Evolutionary conservation across 2,329 filamentous ascomycete genomes (phyloP), one percentile per base, ranked within the genome.

Genomic region (Fusarium coffeatum): DNA sequence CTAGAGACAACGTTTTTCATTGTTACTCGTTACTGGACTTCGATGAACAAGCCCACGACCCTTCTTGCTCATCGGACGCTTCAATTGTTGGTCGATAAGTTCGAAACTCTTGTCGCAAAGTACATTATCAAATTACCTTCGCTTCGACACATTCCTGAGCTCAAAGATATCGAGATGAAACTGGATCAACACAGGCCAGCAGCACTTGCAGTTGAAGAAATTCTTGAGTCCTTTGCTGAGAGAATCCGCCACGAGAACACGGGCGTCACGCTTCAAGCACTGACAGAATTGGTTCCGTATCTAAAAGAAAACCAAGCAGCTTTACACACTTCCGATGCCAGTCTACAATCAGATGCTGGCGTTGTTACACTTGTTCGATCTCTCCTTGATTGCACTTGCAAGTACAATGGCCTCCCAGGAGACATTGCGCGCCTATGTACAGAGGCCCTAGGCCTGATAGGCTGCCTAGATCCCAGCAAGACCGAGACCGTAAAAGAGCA

Each of bases 1-100:
- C 83, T 98, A 11, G 94, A 97, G 76, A 94, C 95, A 61, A 97
- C 94, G 0, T 93, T 98, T 71, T 94, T 94, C 55, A 88, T 97
- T 42, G 89, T 98, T 50, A 90, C 92, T 25, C 90, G 91, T 71
- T 91, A 96, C 75, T 99, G 96, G 96, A 70, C 79, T 7, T 77
- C 74, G 2, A 90, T 98, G 59, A 88, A 90, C 23, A 82, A 85
- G 6, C 78, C 83, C 5, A 90, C 90, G 3, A 88, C 87, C 66
- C 75, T 85, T 6, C 83, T 85, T 57, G 91, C 90, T 5, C 84
- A 88, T 63, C 81, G 86, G 18, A 84, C 94, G 68, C 83, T 98
- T 25, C 81, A 84, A 13, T 85, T 86, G 59, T 83, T 97, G 40
- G 80, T 96, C 41, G 83, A 86, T n/a, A 83, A 88, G 4, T 87